Percentiles rank a stretch among this genome's conserved stretches.
These are phyloP conservation scores for Dittrichia graveolens DNA, from an alignment of 129 eudicot genomes.

Conservation along the genomic window DNA sequence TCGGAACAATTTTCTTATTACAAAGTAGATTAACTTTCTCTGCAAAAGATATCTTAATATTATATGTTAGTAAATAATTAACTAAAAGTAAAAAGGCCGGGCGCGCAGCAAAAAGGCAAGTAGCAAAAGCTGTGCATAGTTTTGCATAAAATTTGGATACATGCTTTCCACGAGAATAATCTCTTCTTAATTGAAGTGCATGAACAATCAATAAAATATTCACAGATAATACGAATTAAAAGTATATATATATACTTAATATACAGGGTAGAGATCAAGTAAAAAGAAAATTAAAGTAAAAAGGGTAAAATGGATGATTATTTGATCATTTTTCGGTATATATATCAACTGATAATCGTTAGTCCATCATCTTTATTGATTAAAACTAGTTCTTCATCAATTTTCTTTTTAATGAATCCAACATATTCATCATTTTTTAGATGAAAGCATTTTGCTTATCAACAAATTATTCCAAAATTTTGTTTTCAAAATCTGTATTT, in stretches of 20 bases:
- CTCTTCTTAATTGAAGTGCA: slow-evolving; percentile 28
- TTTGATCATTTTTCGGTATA: too few species aligned
- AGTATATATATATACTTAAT: background rate
- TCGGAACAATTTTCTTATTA: background rate
- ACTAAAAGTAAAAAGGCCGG: background rate
- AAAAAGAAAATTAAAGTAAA: too few species aligned
- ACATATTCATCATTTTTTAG: too few species aligned
- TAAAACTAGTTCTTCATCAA: too few species aligned
- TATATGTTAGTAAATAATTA: background rate
- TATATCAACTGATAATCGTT: too few species aligned
- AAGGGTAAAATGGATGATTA: too few species aligned
- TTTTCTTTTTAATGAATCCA: too few species aligned
- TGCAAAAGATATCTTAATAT: background rate
- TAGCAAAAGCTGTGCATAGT: slow-evolving; percentile 23
- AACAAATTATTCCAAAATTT: too few species aligned
- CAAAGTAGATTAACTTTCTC: background rate
- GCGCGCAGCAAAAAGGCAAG: background rate
- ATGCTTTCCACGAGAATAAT: slow-evolving; percentile 27
- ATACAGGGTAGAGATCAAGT: too few species aligned
- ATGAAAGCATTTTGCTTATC: too few species aligned
- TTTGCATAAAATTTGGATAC: slow-evolving; percentile 25
- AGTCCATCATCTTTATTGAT: too few species aligned
- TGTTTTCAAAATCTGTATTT: too few species aligned
- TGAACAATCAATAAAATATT: background rate
- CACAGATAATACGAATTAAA: background rate